Evolutionary conservation across 305 asterid genomes (phyloP), one percentile per base, ranked within the genome.

Genomic region (Vinca major): DNA sequence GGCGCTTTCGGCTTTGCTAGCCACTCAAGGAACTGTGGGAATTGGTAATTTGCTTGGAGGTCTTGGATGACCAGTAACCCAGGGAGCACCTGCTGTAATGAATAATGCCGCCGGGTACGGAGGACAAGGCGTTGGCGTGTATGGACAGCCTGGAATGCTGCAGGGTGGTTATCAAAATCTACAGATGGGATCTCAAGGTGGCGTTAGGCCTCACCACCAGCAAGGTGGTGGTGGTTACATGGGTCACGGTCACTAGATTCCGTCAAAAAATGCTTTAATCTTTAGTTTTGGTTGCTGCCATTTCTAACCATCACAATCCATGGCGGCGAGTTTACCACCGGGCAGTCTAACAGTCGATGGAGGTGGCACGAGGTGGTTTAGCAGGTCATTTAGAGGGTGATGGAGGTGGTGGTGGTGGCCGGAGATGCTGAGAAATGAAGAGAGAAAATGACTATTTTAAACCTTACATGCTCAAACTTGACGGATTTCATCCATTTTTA

Each of bases 171-270:
- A 92, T 74, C 87, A 75, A 69, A 89, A 91, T 79, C 87, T 75
- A 0, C 95, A 87, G 82, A 91, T 87, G 86, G 95, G 88, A 62
- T 60, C 77, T 3, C 97, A 86, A 74, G 92, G 95, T 63, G 89
- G 88, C 17, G 84, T 76, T 41, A 75, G 96, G 78, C 96, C 95
- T 1, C n/a, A n/a, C n/a, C n/a, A n/a, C n/a, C 91, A 81, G 74
- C 95, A 92, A 73, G n/a, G n/a, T n/a, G 96, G 97, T 77, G 95
- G 95, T 80, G 89, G 89, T 53, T 90, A 89, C 88, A 85, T 88
- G 83, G 96, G 96, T 51, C 91, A 83, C 69, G 97, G 96, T 75
- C 91, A 75, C 82, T 92, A 91, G 97, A 91, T 91, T 80, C 79
- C 96, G 82, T 89, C 89, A n/a, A 73, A 77, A 81, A 84, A 73